These are phyloP conservation scores for Tulasnella sp. DNA, from an alignment of 768 basidiomycete species.

Conservation along the genomic window DNA sequence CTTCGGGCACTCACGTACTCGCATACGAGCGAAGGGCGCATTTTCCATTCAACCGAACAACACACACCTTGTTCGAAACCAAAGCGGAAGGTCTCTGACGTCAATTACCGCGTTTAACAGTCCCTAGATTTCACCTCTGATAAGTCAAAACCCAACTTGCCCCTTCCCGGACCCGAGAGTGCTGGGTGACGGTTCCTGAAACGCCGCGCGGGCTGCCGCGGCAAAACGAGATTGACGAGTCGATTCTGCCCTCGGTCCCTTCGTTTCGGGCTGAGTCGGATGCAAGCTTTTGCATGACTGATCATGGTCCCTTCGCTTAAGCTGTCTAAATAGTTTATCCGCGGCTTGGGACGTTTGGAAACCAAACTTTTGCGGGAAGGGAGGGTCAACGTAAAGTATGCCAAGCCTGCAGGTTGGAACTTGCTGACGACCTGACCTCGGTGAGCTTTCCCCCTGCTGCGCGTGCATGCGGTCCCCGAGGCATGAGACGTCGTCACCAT, in stretches of 20 bases:
- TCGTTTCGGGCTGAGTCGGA: conserved; percentile 3
- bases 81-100: no score
- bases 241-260: neutral
- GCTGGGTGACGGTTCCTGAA: neutral
- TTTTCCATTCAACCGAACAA: no score
- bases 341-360: neutral
- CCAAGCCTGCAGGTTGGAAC: no score
- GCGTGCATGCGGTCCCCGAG: neutral
- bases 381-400: no score
- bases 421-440: neutral
- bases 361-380: no score
- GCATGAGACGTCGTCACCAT: neutral
- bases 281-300: no score
- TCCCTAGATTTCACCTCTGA: neutral
- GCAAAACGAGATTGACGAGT: neutral
- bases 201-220: neutral
- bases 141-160: no score
- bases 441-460: neutral
- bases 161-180: no score
- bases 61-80: no score
- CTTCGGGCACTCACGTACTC: no score
- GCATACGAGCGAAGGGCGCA: no score
- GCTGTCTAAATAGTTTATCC: neutral
- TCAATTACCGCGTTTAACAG: no score
- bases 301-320: neutral